Evolutionary conservation across 441 rosid species (phyloP), one percentile per base, ranked within the genome.

Genomic region (Aleurites moluccanus): DNA sequence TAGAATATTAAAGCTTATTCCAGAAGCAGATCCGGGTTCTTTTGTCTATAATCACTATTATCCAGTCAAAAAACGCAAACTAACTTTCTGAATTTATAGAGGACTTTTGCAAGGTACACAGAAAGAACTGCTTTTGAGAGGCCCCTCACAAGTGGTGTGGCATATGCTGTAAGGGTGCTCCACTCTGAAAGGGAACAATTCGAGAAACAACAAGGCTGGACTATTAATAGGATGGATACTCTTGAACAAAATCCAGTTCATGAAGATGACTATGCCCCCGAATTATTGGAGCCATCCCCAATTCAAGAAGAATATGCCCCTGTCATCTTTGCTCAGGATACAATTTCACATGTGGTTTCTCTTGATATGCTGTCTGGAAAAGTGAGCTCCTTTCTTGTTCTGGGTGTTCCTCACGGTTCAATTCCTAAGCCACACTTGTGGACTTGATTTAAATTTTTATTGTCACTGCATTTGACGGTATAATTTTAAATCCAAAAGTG

Each of bases 101-200:
- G 82, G 75, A 92, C 97, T 73, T 94, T 94, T 80, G 93, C 95
- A 4, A 91, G 89, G 88, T 94, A 94, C 80, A 89, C 98, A 6
- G 97, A 94, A 78, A 81, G 97, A 83, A 94, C 98, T 76, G 90
- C 97, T 74, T 94, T 94, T 76, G 98, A 94, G 88, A 88, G 98
- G 86, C 98, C 98, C 45, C 91, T 92, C 63, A 94, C 98, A n/a
- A 94, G 98, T 77, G 94, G 97, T n/a, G 92, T 94, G 50, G 98
- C 98, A 44, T 94, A 94, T 84, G 98, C 98, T 53, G 85, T 91
- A 65, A 88, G 92, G 86, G 97, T 94, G 71, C 97, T 92, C 53
- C 92, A 87, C 80, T 80, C 95, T 27, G 98, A 94, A 81, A 88
- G 98, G 85, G 93, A 88, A 80, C 87, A 87, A 78, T 92, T 94